Percentiles rank a stretch among this genome's conserved stretches.
These are phyloP conservation scores for Paraglomus brasilianum DNA, from an alignment of 192 early-diverging fungal species.

Conservation along the genomic window DNA sequence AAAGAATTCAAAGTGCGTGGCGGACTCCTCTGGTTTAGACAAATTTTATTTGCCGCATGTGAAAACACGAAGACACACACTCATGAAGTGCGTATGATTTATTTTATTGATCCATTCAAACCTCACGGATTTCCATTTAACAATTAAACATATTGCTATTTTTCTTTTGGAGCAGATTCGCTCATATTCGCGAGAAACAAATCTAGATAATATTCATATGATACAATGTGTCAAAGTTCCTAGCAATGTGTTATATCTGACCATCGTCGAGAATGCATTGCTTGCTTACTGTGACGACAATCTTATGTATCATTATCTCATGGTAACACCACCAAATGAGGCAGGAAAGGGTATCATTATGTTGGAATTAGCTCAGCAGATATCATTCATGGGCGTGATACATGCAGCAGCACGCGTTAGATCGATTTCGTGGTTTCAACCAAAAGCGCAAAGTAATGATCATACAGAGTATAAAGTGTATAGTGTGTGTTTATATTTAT, in stretches of 20 bases:
- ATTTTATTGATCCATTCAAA: neutral
- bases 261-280: constrained; percentile 25
- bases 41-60: constrained; percentile 67
- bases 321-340: neutral
- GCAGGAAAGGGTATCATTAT: constrained; percentile 23
- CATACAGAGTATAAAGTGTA: neutral
- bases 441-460: constrained; percentile 33
- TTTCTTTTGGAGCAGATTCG: constrained; percentile 53
- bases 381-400: constrained; percentile 54
- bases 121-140: too few relatives aligned
- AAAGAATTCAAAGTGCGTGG: constrained; percentile 67
- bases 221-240: constrained; percentile 35
- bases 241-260: constrained; percentile 25
- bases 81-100: constrained; percentile 32
- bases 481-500: neutral
- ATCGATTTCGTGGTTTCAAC: constrained; percentile 49
- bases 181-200: constrained; percentile 70
- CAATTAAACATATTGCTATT: neutral
- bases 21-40: constrained; percentile 71
- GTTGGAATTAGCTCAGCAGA: constrained; percentile 49
- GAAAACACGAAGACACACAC: constrained; percentile 46
- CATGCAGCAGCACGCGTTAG: constrained; percentile 47
- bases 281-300: constrained; percentile 44
- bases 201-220: constrained; percentile 65
- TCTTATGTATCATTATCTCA: constrained; percentile 43